Evolutionary conservation across 306 rosid genomes (phyloP), one percentile per base, ranked within the genome.

Genomic region (Prunus mira): DNA sequence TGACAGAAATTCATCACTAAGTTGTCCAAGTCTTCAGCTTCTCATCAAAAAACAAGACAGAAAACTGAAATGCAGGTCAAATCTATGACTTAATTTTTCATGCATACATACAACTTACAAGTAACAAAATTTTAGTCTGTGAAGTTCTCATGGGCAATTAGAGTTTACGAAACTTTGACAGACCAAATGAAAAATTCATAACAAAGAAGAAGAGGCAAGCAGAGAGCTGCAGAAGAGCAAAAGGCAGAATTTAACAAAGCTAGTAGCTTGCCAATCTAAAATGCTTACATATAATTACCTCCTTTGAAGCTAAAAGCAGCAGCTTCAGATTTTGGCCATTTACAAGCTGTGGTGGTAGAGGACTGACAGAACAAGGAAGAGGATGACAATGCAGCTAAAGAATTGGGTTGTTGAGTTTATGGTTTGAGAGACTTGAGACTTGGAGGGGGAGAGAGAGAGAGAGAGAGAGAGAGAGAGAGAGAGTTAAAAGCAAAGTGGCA

Each of bases 271-370:
- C 7, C 62, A 71, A 58, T 17, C 10, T 10, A 45, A 72, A 24
- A 12, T 57, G 55, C 18, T 30, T 17, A 12, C 15, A 14, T 1
- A 0, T n/a, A 3, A 3, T 72, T 51, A 60, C 82, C 74, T 73
- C 10, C 24, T 71, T 56, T 18, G 8, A 65, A 43, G 63, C 64
- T 18, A 17, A 67, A 77, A 43, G 43, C 67, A 14, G 43, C 67
- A 1, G 75, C 13, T 3, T 82, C 52, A 77, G 71, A 52, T 49
- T 27, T 52, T 19, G 41, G 62, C 74, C 76, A 61, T 76, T 68
- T 71, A 45, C 72, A 75, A 57, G 28, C 12, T 20, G 27, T n/a
- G 62, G 13, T n/a, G 62, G 11, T 12, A 56, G 62, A 56, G 62
- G 27, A 4, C 43, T 38, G 43, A 38, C 9, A 7, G 43, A 38